Evolutionary conservation across 2,329 filamentous ascomycete species (phyloP).

Genomic region (Claviceps paspali): DNA sequence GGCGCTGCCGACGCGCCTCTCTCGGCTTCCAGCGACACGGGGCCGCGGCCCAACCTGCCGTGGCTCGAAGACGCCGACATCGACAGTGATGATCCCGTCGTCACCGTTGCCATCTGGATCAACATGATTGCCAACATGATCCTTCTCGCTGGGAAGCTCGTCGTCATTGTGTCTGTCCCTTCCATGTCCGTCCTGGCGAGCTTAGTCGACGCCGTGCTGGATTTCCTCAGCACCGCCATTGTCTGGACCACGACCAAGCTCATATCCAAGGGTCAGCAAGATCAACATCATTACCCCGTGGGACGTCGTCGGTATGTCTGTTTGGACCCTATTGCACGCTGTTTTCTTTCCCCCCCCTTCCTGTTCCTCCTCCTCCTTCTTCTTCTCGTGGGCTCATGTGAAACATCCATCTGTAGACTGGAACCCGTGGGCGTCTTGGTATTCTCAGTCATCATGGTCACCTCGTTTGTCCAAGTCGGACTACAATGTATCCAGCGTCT

Average conservation of each 20-base stretch:
- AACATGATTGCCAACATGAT: constrained; percentile 67
- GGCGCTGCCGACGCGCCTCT: constrained; percentile 20
- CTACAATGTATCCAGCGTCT: constrained; percentile 55
- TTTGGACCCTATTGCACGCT: neutral
- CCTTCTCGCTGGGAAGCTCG: constrained; percentile 60
- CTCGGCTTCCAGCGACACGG: constrained; percentile 11
- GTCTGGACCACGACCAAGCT: constrained; percentile 65
- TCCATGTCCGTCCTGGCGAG: constrained; percentile 71
- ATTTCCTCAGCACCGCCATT: constrained; percentile 69
- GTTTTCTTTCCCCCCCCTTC: no score
- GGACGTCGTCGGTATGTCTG: constrained; percentile 43
- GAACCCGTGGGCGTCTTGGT: constrained; percentile 70
- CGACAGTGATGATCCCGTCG: constrained; percentile 58
- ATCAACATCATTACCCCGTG: constrained; percentile 65
- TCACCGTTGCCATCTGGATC: constrained; percentile 76
- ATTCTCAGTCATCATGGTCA: constrained; percentile 78
- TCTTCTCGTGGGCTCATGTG: no score
- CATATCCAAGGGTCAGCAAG: constrained; percentile 48
- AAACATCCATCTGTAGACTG: no score
- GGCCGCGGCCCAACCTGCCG: constrained; percentile 43
- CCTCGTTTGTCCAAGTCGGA: constrained; percentile 64
- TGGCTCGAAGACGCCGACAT: constrained; percentile 57
- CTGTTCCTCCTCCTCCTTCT: neutral
- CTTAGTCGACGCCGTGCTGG: constrained; percentile 63
- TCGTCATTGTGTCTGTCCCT: constrained; percentile 61